Conservation (phyloP, 352 stramenopile species). For the Pythium sukuiense region DNA sequence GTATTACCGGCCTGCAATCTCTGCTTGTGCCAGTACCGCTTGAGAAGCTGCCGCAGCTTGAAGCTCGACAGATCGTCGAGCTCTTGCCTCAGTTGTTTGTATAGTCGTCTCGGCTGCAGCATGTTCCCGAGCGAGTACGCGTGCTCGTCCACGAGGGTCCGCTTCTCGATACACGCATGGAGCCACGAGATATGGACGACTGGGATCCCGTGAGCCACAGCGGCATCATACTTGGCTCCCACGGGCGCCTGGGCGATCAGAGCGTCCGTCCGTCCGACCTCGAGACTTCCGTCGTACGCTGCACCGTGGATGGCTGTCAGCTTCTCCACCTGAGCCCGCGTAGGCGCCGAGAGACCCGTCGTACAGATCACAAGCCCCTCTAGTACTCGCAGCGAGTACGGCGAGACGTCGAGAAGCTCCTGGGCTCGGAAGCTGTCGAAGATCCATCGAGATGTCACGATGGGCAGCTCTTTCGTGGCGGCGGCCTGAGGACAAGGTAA, state of each 20-base stretch:
- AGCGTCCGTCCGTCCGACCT: constrained; percentile 57
- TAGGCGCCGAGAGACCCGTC: constrained; percentile 50
- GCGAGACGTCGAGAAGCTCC: constrained; percentile 36
- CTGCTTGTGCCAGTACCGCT: constrained; percentile 22
- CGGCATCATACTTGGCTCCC: constrained; percentile 69
- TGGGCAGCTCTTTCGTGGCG: constrained; percentile 38
- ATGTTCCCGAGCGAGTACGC: constrained; percentile 48
- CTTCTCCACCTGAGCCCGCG: constrained; percentile 54
- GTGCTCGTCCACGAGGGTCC: constrained; percentile 43
- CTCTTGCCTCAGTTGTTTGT: constrained; percentile 40
- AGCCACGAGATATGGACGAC: constrained; percentile 75
- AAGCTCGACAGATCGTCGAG: constrained; percentile 34
- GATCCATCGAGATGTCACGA: constrained; percentile 58
- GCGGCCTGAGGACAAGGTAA: constrained; percentile 33
- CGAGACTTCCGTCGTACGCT: constrained; percentile 58
- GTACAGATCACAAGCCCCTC: constrained; percentile 72
- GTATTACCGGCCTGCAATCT: background rate
- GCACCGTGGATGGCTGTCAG: constrained; percentile 43
- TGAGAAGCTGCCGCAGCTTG: constrained; percentile 33
- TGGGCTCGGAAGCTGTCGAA: constrained; percentile 64
- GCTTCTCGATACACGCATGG: constrained; percentile 58
- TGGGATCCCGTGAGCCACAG: constrained; percentile 52
- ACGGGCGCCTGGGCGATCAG: constrained; percentile 57
- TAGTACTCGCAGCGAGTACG: constrained; percentile 42
- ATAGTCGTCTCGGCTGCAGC: constrained; percentile 34